Conservation (phyloP, 345 rosid species). For the Linum usitatissimum region DNA sequence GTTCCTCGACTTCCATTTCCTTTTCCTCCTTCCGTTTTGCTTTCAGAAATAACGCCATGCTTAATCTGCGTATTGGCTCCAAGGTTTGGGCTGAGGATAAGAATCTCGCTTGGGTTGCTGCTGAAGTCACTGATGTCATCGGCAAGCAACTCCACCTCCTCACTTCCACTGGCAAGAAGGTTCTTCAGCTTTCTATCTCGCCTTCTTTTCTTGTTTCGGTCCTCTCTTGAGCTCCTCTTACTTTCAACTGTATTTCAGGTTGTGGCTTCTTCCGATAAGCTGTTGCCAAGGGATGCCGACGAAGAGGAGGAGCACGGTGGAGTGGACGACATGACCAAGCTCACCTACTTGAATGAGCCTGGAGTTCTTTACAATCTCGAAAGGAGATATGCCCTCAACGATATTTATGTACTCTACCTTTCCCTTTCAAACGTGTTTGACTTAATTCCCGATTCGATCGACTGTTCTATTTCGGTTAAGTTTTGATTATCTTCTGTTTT, state of each 20-base stretch:
- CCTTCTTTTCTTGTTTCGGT: background rate
- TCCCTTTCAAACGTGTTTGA: background rate
- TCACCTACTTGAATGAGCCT: conserved; percentile 92
- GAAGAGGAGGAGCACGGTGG: conserved; percentile 91
- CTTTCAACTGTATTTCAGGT: conserved; percentile 29
- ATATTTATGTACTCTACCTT: conserved; percentile 69
- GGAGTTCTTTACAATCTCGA: conserved; percentile 84
- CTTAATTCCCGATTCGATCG: background rate
- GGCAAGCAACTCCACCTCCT: conserved; percentile 46
- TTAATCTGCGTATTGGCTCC: conserved; percentile 46
- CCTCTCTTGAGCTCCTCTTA: background rate
- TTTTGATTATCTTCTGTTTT: background rate
- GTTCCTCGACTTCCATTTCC: background rate
- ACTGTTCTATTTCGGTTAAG: background rate
- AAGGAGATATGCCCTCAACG: conserved; percentile 82
- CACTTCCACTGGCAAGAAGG: conserved; percentile 55
- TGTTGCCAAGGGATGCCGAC: conserved; percentile 59
- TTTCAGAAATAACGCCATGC: conserved; percentile 31
- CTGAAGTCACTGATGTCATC: conserved; percentile 41
- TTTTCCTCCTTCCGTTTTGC: background rate
- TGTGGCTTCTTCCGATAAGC: conserved; percentile 35
- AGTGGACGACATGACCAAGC: conserved; percentile 96
- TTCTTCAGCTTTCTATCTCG: conserved; percentile 8
- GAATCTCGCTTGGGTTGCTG: conserved; percentile 73
- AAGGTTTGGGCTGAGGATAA: conserved; percentile 85